Percentiles rank a stretch among this genome's conserved stretches.
phyloP scores from a whole-genome alignment of 208 protist genomes.

The Acanthamoeba comandoni region DNA sequence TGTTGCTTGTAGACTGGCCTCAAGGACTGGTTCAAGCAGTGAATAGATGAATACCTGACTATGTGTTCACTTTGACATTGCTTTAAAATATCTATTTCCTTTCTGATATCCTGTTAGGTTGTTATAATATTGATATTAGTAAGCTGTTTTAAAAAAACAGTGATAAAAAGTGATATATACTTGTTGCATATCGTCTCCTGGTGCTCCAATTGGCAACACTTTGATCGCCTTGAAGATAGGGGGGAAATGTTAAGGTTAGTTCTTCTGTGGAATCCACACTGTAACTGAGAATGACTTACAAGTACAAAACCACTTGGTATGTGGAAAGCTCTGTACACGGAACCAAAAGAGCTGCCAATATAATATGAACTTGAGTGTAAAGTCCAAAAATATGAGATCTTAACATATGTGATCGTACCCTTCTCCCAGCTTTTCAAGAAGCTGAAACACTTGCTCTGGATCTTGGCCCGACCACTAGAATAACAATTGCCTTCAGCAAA shows the following conservation, averaged over 20 bases:
- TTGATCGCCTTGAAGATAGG: conserved; percentile 23
- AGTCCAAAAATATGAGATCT: no score
- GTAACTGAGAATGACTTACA: background rate
- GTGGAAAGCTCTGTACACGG: conserved; percentile 30
- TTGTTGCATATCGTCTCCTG: conserved; percentile 17
- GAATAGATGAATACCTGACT: background rate
- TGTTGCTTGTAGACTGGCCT: background rate
- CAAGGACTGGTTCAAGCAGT: no score
- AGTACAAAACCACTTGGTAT: conserved; percentile 44
- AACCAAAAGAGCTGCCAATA: no score
- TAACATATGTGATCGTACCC: background rate
- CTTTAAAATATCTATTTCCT: conserved; percentile 47
- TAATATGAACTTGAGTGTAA: no score
- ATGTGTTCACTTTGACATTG: conserved; percentile 38
- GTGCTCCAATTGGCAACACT: conserved; percentile 38
- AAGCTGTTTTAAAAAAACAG: no score
- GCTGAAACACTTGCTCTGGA: conserved; percentile 31
- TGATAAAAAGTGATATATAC: no score
- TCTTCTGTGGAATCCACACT: background rate
- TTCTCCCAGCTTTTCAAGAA: conserved; percentile 37
- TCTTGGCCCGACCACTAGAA: conserved; percentile 33
- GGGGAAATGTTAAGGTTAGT: background rate
- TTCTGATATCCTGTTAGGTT: conserved; percentile 24
- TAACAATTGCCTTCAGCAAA: background rate
- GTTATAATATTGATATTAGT: no score